These are phyloP conservation scores for Lepidium aucheri DNA, from an alignment of 345 rosid species.

Conservation along the genomic window DNA sequence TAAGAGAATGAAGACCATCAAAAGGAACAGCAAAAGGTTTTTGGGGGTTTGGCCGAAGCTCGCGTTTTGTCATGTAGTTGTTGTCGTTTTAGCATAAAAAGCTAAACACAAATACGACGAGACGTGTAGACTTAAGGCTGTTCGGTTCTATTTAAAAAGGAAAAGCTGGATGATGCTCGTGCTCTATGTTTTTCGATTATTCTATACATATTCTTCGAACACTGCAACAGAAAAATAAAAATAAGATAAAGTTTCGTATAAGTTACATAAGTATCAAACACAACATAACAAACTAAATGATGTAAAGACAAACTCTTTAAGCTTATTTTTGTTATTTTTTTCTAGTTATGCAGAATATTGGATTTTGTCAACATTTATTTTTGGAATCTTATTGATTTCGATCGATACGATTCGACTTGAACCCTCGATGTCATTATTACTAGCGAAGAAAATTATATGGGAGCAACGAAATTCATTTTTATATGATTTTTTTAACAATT, in stretches of 20 bases:
- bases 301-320: conserved; percentile 8
- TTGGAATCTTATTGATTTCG: conserved; percentile 13
- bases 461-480: background rate
- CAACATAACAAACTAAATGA: conserved; percentile 15
- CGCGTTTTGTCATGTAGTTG: conserved; percentile 30
- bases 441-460: background rate
- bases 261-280: conserved; percentile 1
- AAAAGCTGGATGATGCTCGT: conserved; percentile 19
- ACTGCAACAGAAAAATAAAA: background rate
- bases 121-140: conserved; percentile 32
- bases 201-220: background rate
- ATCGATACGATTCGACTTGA: conserved; percentile 4
- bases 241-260: background rate
- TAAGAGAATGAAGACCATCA: background rate
- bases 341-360: background rate
- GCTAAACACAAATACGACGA: conserved; percentile 24
- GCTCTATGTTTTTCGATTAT: conserved; percentile 11
- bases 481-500: too few species aligned
- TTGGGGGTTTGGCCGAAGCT: conserved; percentile 32
- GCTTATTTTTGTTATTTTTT: background rate
- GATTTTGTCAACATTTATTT: conserved; percentile 10
- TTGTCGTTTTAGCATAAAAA: conserved; percentile 27
- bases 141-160: conserved; percentile 24
- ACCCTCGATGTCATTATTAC: background rate
- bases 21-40: conserved; percentile 19